Conservation (phyloP, 2,329 filamentous ascomycete species). For the Diaporthe helianthi region DNA sequence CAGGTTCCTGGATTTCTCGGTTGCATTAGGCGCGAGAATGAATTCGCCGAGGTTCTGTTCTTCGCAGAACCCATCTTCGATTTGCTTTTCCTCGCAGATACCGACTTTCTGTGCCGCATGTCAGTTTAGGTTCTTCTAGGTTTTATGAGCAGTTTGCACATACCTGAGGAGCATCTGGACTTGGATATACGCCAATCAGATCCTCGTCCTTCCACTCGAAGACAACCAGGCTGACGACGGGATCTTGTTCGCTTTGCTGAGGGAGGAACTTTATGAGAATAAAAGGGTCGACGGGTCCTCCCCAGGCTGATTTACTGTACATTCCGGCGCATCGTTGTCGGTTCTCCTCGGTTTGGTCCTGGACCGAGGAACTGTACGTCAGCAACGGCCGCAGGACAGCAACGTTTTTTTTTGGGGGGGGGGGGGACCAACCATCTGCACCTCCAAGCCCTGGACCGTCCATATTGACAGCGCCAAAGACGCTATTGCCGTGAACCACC, state of each 20-base stretch:
- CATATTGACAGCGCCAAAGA: conserved; percentile 61
- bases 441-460: conserved; percentile 63
- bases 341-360: conserved; percentile 80
- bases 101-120: conserved; percentile 45
- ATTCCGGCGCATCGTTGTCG: conserved; percentile 87
- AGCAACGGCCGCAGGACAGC: conserved; percentile 12
- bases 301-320: conserved; percentile 91
- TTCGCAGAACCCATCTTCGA: conserved; percentile 76
- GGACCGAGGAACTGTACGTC: conserved; percentile 25
- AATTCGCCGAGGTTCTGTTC: conserved; percentile 82
- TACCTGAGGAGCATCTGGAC: conserved; percentile 62
- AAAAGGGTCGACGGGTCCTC: conserved; percentile 85
- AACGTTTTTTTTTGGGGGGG: conserved; percentile 12
- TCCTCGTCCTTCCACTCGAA: conserved; percentile 93
- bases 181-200: conserved; percentile 74
- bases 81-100: conserved; percentile 78
- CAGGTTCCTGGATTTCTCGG: conserved; percentile 70
- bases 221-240: conserved; percentile 82
- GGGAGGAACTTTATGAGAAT: conserved; percentile 83
- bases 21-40: conserved; percentile 79
- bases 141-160: conserved; percentile 36
- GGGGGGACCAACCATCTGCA: conserved; percentile 57
- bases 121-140: conserved; percentile 42
- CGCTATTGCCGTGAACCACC: conserved; percentile 58
- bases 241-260: conserved; percentile 68